A percentile compares a stretch with the other conserved stretches of the same genome.
These are phyloP conservation scores for Ceraceosorus guamensis DNA, from an alignment of 1,284 basidiomycete genomes.

Conservation along the genomic window DNA sequence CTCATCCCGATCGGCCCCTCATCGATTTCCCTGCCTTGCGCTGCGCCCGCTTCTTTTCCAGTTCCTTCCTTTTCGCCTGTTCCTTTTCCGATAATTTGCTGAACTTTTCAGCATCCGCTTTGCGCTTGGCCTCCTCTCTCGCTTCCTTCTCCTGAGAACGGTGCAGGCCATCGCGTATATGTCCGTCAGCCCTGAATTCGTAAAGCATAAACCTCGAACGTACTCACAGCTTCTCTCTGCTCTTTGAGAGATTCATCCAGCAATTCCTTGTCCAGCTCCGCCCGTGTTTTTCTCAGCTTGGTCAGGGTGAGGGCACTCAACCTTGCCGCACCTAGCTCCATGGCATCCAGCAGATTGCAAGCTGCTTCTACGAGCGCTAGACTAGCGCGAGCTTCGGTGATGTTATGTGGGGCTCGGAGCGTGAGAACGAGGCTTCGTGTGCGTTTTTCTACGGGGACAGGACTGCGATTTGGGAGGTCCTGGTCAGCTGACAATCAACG, in stretches of 20 bases:
- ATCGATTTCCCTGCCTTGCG: slow-evolving; percentile 28
- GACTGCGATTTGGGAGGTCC: neutral
- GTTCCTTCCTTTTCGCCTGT: slow-evolving; percentile 41
- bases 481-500: neutral
- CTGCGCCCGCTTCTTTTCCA: slow-evolving; percentile 39
- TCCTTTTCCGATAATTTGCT: slow-evolving; percentile 40
- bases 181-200: no score
- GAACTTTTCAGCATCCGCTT: slow-evolving; percentile 39
- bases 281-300: slow-evolving; percentile 34
- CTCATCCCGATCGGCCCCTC: slow-evolving; percentile 2
- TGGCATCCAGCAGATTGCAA: slow-evolving; percentile 39
- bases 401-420: slow-evolving; percentile 25
- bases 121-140: slow-evolving; percentile 30
- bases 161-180: neutral
- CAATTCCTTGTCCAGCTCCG: slow-evolving; percentile 30
- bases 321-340: slow-evolving; percentile 26
- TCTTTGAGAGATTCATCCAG: slow-evolving; percentile 23
- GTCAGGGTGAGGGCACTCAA: slow-evolving; percentile 24
- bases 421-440: slow-evolving; percentile 33
- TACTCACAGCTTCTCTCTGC: slow-evolving; percentile 18
- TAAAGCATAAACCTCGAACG: no score
- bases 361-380: slow-evolving; percentile 34
- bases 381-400: slow-evolving; percentile 13
- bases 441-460: slow-evolving; percentile 22
- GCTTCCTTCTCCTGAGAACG: slow-evolving; percentile 20